Conservation (phyloP, 345 rosid genomes). For the Populus euphratica region DNA sequence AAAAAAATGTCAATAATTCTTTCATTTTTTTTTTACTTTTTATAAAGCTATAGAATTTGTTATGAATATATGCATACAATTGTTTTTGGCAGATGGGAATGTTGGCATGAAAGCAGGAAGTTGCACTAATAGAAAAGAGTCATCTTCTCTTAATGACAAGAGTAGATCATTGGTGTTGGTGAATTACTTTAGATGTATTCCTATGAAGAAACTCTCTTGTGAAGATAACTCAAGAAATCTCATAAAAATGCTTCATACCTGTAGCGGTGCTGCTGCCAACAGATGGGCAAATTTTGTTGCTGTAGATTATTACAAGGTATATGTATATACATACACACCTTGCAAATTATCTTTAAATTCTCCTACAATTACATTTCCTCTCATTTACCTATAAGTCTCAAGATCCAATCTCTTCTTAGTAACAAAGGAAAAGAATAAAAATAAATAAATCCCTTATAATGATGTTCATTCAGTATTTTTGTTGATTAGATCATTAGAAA, state of each 20-base stretch:
- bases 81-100: conserved; percentile 48
- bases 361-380: background rate
- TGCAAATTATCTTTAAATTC: background rate
- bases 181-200: conserved; percentile 20
- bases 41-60: background rate
- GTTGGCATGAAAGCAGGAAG: conserved; percentile 55
- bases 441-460: background rate
- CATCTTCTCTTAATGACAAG: conserved; percentile 39
- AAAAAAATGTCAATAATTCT: background rate
- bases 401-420: no score
- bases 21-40: background rate
- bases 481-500: background rate
- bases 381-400: no score
- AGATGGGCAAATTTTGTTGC: conserved; percentile 70
- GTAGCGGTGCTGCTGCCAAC: conserved; percentile 42
- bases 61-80: no score
- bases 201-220: conserved; percentile 36
- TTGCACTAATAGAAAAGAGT: conserved; percentile 55
- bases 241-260: conserved; percentile 45
- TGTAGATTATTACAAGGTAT: conserved; percentile 56
- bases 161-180: conserved; percentile 52
- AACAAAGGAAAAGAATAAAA: no score
- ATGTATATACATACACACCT: background rate
- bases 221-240: conserved; percentile 45
- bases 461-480: background rate